A percentile compares a stretch with the other conserved stretches of the same genome.
Evolutionary conservation across 2,329 filamentous ascomycete genomes (phyloP).

Genomic region (Fusarium nanum): DNA sequence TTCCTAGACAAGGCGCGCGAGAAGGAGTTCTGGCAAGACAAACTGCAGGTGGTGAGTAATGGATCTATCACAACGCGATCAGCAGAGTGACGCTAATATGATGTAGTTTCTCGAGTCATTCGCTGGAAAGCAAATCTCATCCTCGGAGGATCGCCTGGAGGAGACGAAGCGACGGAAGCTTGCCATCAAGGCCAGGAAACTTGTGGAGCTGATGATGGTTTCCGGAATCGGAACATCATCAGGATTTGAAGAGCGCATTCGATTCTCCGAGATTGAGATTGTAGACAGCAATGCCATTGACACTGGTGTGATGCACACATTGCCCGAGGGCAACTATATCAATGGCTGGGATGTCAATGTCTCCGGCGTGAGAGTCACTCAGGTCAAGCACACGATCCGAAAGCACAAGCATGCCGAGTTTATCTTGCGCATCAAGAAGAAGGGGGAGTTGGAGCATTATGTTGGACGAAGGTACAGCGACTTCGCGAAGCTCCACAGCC

Average conservation of each 20-base stretch:
- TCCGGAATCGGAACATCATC: constrained; percentile 95
- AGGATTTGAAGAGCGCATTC: constrained; percentile 96
- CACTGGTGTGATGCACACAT: constrained; percentile 84
- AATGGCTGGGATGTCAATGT: constrained; percentile 97
- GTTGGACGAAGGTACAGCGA: constrained; percentile 90
- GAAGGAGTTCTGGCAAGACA: constrained; percentile 99
- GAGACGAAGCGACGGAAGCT: constrained; percentile 95
- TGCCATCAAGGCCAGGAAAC: constrained; percentile 90
- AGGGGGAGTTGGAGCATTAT: constrained; percentile 79
- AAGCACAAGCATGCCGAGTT: constrained; percentile 97
- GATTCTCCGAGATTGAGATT: constrained; percentile 96
- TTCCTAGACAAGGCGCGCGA: constrained; percentile 96
- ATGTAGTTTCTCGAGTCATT: constrained; percentile 93
- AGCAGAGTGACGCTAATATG: constrained; percentile 11
- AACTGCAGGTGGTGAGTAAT: constrained; percentile 84
- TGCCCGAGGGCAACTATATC: constrained; percentile 90
- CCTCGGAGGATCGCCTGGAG: constrained; percentile 93
- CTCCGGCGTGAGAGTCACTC: constrained; percentile 83
- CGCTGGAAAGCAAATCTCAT: constrained; percentile 95
- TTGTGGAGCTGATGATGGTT: constrained; percentile 99
- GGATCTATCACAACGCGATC: background rate
- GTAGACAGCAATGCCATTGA: constrained; percentile 94
- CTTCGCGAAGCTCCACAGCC: constrained; percentile 83
- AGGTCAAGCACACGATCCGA: constrained; percentile 85
- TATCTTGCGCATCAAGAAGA: constrained; percentile 83